A percentile compares a stretch with the other conserved stretches of the same genome.
These are phyloP conservation scores for Pseudocercospora vitis DNA, from an alignment of 2,329 filamentous ascomycete genomes.

Conservation along the genomic window DNA sequence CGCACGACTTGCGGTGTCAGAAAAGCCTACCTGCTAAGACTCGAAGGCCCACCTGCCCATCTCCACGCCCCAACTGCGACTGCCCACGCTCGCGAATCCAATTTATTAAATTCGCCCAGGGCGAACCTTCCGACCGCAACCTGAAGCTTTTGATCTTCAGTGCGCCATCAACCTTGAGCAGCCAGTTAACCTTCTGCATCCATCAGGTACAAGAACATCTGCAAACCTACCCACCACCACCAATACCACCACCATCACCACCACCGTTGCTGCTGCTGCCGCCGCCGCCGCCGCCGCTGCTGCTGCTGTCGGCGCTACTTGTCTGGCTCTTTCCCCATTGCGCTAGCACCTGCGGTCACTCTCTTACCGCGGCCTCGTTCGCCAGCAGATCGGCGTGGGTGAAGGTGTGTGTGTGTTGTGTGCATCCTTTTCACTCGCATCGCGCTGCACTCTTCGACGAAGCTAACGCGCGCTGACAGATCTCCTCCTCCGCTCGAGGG, in stretches of 20 bases:
- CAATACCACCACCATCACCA: no score
- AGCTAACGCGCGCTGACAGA: constrained; percentile 14
- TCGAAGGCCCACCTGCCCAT: constrained; percentile 7
- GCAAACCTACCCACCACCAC: constrained; percentile 21
- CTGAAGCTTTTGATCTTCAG: constrained; percentile 26
- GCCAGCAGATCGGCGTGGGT: constrained; percentile 2
- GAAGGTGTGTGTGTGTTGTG: no score
- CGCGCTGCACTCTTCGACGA: not conserved
- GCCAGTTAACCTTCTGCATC: constrained; percentile 28
- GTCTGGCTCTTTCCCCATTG: constrained; percentile 7
- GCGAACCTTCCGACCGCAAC: constrained; percentile 19
- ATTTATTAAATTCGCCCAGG: constrained; percentile 22
- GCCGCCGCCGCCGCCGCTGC: no score
- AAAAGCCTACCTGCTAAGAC: constrained; percentile 7
- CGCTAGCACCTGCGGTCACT: constrained; percentile 18
- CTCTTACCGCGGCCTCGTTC: not conserved
- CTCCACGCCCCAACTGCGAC: constrained; percentile 14
- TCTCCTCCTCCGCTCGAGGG: constrained; percentile 6
- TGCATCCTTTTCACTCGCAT: not conserved
- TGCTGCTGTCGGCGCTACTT: not conserved
- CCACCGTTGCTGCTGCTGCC: no score
- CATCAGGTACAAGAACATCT: constrained; percentile 28
- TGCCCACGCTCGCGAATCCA: constrained; percentile 18
- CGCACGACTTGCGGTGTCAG: constrained; percentile 4
- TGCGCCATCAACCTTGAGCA: constrained; percentile 32